Base-by-base conservation (phyloP, 176 grass and related monocot genomes). In the Phragmites australis region DNA sequence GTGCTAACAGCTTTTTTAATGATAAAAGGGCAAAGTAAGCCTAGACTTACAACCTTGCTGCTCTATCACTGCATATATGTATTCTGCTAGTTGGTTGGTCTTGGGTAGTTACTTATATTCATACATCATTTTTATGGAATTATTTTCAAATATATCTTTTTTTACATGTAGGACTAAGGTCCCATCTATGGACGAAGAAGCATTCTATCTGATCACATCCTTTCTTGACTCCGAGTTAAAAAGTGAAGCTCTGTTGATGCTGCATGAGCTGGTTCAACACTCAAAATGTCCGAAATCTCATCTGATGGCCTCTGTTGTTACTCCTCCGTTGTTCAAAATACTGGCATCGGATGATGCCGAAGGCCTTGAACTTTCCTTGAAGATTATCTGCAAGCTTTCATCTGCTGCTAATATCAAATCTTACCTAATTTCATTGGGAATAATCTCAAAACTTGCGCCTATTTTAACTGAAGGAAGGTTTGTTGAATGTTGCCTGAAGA, bases 341-440 rank as follows among this genome's bases (percentile, higher is more conserved):
- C 59, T 99, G 70, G 55, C 82, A 80, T 72, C 88, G 50, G 87
- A 90, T 74, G 87, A 99, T 48, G 55, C 68, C 0, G 80, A 93
- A 68, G 82, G 32, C 48, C 84, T 91, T 15, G 90, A 95, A 48
- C 63, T 91, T 42, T 41, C 82, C 47, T 55, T 93, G 45, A 93
- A 90, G 80, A 91, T 93, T 73, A 84, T 99, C 62, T 87, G 79
- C 12, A 78, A 87, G 76, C 76, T 99, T 75, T 91, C 93, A 23
- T 78, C 66, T 78, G 82, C 88, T 22, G 23, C 34, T 62, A 72
- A 88, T 68, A 69, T 91, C 10, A 94, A 82, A 62, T 81, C 90
- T 31, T 32, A 56, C 41, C 75, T 99, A 54, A 54, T 91, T 81
- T 85, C 93, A 55, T 69, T 90, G 55, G 87, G 83, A 85, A 88